Evolutionary conservation across 2,329 filamentous ascomycete species (phyloP).

Genomic region (Falciphora oryzae): DNA sequence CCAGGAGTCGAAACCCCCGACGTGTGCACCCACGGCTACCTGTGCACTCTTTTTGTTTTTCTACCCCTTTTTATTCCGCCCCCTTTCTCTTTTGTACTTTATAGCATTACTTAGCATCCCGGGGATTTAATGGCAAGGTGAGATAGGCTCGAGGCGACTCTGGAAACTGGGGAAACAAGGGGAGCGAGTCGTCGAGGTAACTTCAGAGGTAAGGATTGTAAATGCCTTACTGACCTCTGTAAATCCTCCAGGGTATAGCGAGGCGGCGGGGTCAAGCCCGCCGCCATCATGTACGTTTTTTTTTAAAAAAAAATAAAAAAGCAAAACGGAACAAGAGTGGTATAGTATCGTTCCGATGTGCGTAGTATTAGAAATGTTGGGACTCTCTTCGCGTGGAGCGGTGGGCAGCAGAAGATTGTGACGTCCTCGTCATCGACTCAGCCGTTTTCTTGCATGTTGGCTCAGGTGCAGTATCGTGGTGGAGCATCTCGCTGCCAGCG

Average conservation of each 20-base stretch:
- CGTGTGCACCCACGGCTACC: background rate
- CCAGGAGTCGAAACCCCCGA: background rate
- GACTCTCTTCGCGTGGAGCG: background rate
- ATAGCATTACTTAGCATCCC: background rate
- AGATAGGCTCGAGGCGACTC: background rate
- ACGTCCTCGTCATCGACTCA: background rate
- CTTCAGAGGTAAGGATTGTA: constrained; percentile 25
- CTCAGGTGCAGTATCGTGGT: too few relatives aligned
- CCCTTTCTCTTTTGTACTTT: background rate
- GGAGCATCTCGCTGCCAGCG: too few relatives aligned
- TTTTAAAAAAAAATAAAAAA: too few relatives aligned
- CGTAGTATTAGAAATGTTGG: background rate
- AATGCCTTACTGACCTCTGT: constrained; percentile 21
- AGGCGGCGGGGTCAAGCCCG: background rate
- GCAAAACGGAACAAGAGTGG: background rate
- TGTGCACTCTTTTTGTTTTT: constrained; percentile 5
- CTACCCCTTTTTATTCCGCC: constrained; percentile 1
- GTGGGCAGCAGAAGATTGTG: background rate
- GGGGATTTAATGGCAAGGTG: background rate
- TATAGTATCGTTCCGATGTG: background rate
- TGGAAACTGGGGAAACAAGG: background rate
- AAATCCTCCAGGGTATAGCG: background rate
- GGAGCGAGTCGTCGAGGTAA: constrained; percentile 18
- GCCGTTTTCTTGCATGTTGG: background rate
- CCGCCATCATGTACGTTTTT: background rate